Conservation (phyloP, 768 basidiomycete genomes). For the Obba rivulosa region DNA sequence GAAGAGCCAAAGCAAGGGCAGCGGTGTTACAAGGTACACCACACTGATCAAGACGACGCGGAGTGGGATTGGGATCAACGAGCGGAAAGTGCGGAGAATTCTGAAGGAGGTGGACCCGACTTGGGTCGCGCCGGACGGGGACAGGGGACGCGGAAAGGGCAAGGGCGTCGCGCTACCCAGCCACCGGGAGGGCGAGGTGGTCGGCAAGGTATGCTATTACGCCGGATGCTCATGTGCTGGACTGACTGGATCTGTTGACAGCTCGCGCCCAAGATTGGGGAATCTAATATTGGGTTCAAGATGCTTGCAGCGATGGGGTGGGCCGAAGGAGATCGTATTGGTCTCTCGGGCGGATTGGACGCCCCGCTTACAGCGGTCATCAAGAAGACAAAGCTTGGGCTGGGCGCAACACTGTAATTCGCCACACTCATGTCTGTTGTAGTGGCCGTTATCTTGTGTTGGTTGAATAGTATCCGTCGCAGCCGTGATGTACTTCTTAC, state of each 20-base stretch:
- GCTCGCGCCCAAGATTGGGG: constrained; percentile 78
- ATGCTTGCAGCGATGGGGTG: constrained; percentile 91
- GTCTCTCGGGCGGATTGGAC: constrained; percentile 58
- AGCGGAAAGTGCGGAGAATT: constrained; percentile 52
- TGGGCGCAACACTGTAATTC: constrained; percentile 52
- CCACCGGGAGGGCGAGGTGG: constrained; percentile 80
- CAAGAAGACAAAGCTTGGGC: constrained; percentile 79
- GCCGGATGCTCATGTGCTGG: background rate
- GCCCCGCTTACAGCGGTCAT: constrained; percentile 78
- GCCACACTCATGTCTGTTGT: constrained; percentile 6
- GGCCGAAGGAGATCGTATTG: constrained; percentile 78
- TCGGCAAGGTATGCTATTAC: constrained; percentile 58
- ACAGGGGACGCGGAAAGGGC: constrained; percentile 26
- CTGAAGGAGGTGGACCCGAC: constrained; percentile 29
- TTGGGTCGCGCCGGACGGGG: constrained; percentile 7
- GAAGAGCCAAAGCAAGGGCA: constrained; percentile 73
- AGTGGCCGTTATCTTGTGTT: background rate
- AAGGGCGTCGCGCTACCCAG: constrained; percentile 29
- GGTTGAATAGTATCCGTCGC: background rate
- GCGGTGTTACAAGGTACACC: constrained; percentile 67
- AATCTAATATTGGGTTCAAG: constrained; percentile 79
- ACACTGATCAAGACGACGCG: constrained; percentile 65
- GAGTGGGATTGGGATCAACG: constrained; percentile 50
- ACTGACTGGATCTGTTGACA: constrained; percentile 21
- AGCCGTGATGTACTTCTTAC: too few species aligned